phyloP scores from a whole-genome alignment of 805 yeast species.

The Wickerhamiella slavikovae region DNA sequence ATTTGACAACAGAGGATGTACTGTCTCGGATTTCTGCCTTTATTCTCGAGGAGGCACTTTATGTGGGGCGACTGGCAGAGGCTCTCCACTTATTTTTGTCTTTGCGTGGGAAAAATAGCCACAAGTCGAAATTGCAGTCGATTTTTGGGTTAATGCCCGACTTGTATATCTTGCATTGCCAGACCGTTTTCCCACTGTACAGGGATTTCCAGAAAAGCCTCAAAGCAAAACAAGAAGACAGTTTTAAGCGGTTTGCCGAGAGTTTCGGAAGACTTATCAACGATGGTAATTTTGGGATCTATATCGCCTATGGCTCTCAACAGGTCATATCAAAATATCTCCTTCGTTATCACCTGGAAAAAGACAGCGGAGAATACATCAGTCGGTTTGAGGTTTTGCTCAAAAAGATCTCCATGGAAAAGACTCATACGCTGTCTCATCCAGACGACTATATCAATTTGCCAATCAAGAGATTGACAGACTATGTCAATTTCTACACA shows the following conservation, averaged over 20 bases:
- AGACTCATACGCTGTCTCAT: conserved; percentile 6
- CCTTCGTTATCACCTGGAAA: conserved; percentile 6
- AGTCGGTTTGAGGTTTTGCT: conserved; percentile 2
- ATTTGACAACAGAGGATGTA: too few relatives aligned
- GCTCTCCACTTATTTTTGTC: conserved; percentile 5
- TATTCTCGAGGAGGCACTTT: conserved; percentile 4
- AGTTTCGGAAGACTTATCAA: not conserved
- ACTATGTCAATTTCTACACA: conserved; percentile 6
- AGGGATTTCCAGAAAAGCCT: conserved; percentile 4
- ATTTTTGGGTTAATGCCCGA: conserved; percentile 10
- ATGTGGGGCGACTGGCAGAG: conserved; percentile 5
- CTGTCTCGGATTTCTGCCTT: too few relatives aligned
- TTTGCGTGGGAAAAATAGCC: conserved; percentile 2
- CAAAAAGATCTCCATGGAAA: conserved; percentile 2
- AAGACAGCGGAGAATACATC: conserved; percentile 7
- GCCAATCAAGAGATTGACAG: conserved; percentile 9
- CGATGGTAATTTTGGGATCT: conserved; percentile 5
- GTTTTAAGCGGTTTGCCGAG: conserved; percentile 3
- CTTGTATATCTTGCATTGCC: conserved; percentile 8
- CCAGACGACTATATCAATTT: conserved; percentile 8
- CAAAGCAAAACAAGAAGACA: conserved; percentile 2
- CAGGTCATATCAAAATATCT: conserved; percentile 2
- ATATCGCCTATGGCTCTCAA: conserved; percentile 6
- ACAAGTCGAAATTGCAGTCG: conserved; percentile 3
- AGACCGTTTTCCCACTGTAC: conserved; percentile 6